Evolutionary conservation across 2,329 filamentous ascomycete species (phyloP).

Genomic region (Xylariales sp.): DNA sequence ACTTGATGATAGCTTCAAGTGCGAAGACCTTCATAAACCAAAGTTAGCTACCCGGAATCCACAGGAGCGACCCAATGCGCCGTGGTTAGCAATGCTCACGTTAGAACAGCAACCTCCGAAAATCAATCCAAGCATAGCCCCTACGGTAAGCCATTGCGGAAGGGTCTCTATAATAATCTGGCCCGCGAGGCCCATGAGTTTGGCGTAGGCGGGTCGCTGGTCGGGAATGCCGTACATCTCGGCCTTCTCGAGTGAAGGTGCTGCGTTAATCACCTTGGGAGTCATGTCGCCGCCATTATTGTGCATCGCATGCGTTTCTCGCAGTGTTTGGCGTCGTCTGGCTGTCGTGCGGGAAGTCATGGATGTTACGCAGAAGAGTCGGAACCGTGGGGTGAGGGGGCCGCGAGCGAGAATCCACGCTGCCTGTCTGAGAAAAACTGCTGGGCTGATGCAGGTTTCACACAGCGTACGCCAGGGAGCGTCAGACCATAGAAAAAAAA

Average conservation of each 20-base stretch:
- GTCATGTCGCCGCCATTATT: slow-evolving; percentile 31
- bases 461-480: too few species aligned
- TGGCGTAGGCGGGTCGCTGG: slow-evolving; percentile 43
- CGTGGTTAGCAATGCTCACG: slow-evolving; percentile 52
- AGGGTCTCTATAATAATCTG: slow-evolving; percentile 55
- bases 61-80: too few species aligned
- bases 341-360: slow-evolving; percentile 37
- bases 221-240: slow-evolving; percentile 52
- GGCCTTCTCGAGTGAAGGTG: slow-evolving; percentile 48
- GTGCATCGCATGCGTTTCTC: slow-evolving; percentile 38
- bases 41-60: too few species aligned
- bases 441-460: not conserved
- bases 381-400: too few species aligned
- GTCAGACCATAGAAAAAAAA: too few species aligned
- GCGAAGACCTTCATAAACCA: slow-evolving; percentile 72
- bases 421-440: not conserved
- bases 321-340: slow-evolving; percentile 39
- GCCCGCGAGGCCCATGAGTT: slow-evolving; percentile 45
- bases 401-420: too few species aligned
- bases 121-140: slow-evolving; percentile 74
- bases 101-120: slow-evolving; percentile 96
- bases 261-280: slow-evolving; percentile 50
- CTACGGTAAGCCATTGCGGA: slow-evolving; percentile 58
- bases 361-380: slow-evolving; percentile 23
- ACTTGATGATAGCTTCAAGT: slow-evolving; percentile 92